phyloP scores from a whole-genome alignment of 2,329 filamentous ascomycete genomes.

The Paracorniculantispora psalliotae region DNA sequence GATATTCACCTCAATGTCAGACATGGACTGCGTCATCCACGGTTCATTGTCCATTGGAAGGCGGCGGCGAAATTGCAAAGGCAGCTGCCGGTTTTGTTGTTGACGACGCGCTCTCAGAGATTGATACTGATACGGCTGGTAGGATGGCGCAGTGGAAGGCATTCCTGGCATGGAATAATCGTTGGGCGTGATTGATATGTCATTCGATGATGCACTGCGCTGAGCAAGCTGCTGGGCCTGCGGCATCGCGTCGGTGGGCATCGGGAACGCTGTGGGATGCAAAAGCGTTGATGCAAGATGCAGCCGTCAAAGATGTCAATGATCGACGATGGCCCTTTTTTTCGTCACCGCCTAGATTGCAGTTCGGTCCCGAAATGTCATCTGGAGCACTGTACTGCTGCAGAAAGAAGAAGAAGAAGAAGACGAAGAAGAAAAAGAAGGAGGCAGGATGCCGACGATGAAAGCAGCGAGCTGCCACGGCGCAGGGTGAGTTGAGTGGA shows the following conservation, averaged over 20 bases:
- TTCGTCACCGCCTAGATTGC: background rate
- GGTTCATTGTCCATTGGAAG: conserved; percentile 15
- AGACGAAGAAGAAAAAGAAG: background rate
- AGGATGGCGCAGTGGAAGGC: too few species aligned
- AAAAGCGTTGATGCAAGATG: background rate
- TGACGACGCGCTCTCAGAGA: conserved; percentile 19
- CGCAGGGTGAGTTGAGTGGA: background rate
- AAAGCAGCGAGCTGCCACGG: background rate
- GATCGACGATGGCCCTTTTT: background rate
- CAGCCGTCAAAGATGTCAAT: background rate
- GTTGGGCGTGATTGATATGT: background rate
- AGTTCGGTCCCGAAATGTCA: background rate
- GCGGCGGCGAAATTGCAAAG: background rate
- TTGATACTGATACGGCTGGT: too few species aligned
- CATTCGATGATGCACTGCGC: background rate
- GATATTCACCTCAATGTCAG: conserved; percentile 17
- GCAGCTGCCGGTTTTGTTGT: background rate
- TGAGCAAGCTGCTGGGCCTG: background rate
- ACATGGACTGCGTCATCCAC: conserved; percentile 17
- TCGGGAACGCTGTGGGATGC: background rate
- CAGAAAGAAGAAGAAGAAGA: background rate
- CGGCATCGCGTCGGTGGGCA: background rate
- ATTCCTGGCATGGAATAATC: too few species aligned
- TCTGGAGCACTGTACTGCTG: background rate
- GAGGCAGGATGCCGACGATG: background rate